phyloP scores from a whole-genome alignment of 164 flowering plant genomes.

The Tetracentron sinense region DNA sequence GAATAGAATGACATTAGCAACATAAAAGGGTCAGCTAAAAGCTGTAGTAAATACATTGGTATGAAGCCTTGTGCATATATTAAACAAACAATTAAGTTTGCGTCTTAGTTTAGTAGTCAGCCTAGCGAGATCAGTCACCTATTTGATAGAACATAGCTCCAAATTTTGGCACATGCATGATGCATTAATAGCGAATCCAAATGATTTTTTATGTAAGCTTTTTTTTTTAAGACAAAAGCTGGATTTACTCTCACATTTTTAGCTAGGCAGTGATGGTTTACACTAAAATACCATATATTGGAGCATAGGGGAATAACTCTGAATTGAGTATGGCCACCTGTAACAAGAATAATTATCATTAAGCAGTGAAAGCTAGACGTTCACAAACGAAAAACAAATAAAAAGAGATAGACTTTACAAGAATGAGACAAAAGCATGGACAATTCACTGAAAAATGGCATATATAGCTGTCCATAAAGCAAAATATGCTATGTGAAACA shows the following conservation, averaged over 20 bases:
- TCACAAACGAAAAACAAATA: not conserved
- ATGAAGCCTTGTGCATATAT: not conserved
- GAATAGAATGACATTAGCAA: too few relatives aligned
- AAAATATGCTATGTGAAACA: slow-evolving; percentile 82
- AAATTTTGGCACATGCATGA: not conserved
- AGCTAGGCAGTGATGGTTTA: not conserved
- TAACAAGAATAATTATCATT: not conserved
- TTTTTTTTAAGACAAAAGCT: not conserved
- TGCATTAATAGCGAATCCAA: not conserved
- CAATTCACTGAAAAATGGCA: slow-evolving; percentile 76
- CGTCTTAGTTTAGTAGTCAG: not conserved
- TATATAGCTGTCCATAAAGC: slow-evolving; percentile 61
- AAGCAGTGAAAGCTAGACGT: not conserved
- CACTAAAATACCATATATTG: slow-evolving; percentile 38
- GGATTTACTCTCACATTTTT: not conserved
- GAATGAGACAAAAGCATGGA: slow-evolving; percentile 62
- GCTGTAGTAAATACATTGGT: not conserved
- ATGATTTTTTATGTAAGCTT: too few relatives aligned
- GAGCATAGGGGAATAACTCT: slow-evolving; percentile 60
- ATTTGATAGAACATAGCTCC: too few relatives aligned
- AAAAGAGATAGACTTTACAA: slow-evolving; percentile 40
- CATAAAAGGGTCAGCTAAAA: too few relatives aligned
- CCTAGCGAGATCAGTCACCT: too few relatives aligned
- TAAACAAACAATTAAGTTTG: not conserved
- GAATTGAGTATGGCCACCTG: slow-evolving; percentile 70